Percentiles rank a stretch among this genome's conserved stretches.
phyloP scores from a whole-genome alignment of 805 yeast species.

The Diddensiella caesifluorescens region DNA sequence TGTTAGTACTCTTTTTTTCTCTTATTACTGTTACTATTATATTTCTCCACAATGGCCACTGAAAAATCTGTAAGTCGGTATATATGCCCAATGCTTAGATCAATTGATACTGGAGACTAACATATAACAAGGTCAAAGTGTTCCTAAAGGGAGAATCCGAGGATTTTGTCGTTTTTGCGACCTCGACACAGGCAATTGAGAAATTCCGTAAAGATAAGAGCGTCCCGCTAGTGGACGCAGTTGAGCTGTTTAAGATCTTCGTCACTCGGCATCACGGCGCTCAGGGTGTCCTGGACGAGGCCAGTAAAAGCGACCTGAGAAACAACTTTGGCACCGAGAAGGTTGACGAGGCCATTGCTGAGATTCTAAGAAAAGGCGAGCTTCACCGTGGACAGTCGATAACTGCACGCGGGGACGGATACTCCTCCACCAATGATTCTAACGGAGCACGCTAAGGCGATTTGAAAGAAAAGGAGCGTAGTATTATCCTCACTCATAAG shows the following conservation, averaged over 20 bases:
- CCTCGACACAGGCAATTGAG: constrained; percentile 44
- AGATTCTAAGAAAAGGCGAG: constrained; percentile 56
- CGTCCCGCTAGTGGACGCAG: constrained; percentile 55
- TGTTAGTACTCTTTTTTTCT: too few species aligned
- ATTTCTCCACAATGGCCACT: too few species aligned
- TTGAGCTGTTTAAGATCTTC: constrained; percentile 60
- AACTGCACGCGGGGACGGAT: constrained; percentile 3
- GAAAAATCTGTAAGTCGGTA: too few species aligned
- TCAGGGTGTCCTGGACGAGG: constrained; percentile 67
- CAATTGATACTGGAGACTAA: too few species aligned
- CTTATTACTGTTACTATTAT: too few species aligned
- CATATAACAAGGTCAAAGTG: constrained; percentile 43
- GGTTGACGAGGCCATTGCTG: constrained; percentile 53
- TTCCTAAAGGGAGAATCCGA: constrained; percentile 53
- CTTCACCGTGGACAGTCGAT: constrained; percentile 35
- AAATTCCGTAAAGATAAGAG: constrained; percentile 45
- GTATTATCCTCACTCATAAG: too few species aligned
- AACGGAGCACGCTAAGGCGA: constrained; percentile 36
- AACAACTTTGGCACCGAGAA: constrained; percentile 61
- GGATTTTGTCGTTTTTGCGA: constrained; percentile 64
- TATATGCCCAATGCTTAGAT: too few species aligned
- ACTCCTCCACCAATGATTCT: constrained; percentile 43
- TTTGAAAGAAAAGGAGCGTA: too few species aligned
- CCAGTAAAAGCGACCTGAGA: constrained; percentile 40
- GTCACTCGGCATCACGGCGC: constrained; percentile 25